Percentiles rank a stretch among this genome's conserved stretches.
These are phyloP conservation scores for Aspergillus asperescens DNA, from an alignment of 495 filamentous ascomycete genomes.

Conservation along the genomic window DNA sequence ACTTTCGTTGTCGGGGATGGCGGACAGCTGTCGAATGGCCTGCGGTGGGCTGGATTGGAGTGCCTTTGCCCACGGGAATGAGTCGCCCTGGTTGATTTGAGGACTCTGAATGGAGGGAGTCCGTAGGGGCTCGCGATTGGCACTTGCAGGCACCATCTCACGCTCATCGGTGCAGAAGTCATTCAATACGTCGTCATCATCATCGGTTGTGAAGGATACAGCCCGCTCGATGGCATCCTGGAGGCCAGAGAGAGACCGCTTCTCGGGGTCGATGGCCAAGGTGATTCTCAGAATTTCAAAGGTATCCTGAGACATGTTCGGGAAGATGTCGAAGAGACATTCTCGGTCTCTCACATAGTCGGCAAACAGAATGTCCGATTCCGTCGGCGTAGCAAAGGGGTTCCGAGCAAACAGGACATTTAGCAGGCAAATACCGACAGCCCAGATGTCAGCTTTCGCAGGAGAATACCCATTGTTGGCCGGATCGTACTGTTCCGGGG, in stretches of 20 bases:
- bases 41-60: conserved; percentile 72
- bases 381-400: conserved; percentile 81
- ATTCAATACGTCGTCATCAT: conserved; percentile 80
- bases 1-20: conserved; percentile 71
- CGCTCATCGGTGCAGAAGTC: conserved; percentile 88
- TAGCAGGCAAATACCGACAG: conserved; percentile 88
- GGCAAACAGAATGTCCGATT: conserved; percentile 80
- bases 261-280: conserved; percentile 82
- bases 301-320: conserved; percentile 96
- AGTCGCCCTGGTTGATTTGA: conserved; percentile 65
- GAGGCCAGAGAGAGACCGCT: conserved; percentile 73
- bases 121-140: conserved; percentile 90
- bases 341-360: conserved; percentile 91
- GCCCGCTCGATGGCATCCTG: conserved; percentile 71
- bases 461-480: conserved; percentile 81
- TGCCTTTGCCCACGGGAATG: conserved; percentile 96
- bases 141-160: conserved; percentile 64
- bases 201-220: conserved; percentile 91
- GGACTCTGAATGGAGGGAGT: conserved; percentile 94
- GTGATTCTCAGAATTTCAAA: conserved; percentile 86
- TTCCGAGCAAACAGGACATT: conserved; percentile 96
- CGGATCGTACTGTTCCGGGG: conserved; percentile 93
- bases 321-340: conserved; percentile 95
- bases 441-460: conserved; percentile 92
- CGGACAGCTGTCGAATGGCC: conserved; percentile 76